Evolutionary conservation across 805 yeast genomes (phyloP).

Genomic region (Wickerhamiella lipophila): DNA sequence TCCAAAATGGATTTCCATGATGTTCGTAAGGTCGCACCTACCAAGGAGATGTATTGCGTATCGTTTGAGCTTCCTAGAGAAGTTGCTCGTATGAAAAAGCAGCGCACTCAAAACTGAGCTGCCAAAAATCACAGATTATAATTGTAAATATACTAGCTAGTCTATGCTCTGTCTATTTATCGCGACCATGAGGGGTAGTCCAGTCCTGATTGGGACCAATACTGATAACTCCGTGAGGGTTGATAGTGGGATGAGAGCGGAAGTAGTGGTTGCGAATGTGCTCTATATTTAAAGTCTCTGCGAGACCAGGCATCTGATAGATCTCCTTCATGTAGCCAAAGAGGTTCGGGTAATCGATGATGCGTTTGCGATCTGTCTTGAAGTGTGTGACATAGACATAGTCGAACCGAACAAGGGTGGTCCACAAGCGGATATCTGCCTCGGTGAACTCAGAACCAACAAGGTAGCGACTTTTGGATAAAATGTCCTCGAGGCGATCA

Average conservation of each 20-base stretch:
- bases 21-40: constrained; percentile 91
- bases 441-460: constrained; percentile 64
- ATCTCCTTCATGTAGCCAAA: constrained; percentile 71
- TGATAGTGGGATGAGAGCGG: constrained; percentile 65
- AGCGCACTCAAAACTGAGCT: neutral
- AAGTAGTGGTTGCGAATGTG: constrained; percentile 91
- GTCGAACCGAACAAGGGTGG: constrained; percentile 58
- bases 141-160: too few species aligned
- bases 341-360: constrained; percentile 61
- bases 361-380: constrained; percentile 77
- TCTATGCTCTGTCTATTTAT: too few species aligned
- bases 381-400: constrained; percentile 59
- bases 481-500: constrained; percentile 33
- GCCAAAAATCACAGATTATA: too few species aligned
- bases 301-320: constrained; percentile 57
- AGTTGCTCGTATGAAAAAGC: constrained; percentile 26
- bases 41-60: constrained; percentile 91
- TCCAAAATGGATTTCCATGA: constrained; percentile 52
- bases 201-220: constrained; percentile 52
- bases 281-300: constrained; percentile 68
- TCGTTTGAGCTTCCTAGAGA: constrained; percentile 47
- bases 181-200: constrained; percentile 18
- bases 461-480: constrained; percentile 34
- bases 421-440: constrained; percentile 76
- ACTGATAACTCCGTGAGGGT: constrained; percentile 76